Conservation (phyloP, 2,329 filamentous ascomycete species). For the Calonectria fujianensis region DNA sequence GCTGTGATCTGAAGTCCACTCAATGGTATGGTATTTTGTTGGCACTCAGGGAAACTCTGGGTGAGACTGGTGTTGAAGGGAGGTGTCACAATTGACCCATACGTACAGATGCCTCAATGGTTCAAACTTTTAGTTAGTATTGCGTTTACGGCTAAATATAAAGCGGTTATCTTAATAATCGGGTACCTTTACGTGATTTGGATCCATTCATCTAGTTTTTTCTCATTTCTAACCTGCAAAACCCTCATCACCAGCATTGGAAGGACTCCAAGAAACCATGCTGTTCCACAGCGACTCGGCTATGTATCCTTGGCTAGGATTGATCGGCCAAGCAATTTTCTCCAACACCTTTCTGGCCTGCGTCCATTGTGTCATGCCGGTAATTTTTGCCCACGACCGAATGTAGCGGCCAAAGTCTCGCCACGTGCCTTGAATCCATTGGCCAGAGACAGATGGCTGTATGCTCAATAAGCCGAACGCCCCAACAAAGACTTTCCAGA, state of each 20-base stretch:
- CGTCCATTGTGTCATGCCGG: conserved; percentile 2
- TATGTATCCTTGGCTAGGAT: background rate
- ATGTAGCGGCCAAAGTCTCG: conserved; percentile 6
- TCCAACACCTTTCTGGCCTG: background rate
- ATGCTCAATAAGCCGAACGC: background rate
- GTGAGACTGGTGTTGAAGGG: no score
- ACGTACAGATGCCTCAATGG: no score
- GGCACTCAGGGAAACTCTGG: no score
- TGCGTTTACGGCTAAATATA: no score
- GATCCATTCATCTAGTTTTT: background rate
- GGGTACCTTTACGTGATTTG: background rate
- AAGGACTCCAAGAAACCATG: background rate
- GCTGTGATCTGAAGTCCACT: no score
- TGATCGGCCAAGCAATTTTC: conserved; percentile 15
- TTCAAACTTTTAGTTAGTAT: no score
- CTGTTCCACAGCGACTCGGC: conserved; percentile 24
- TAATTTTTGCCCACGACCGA: conserved; percentile 1
- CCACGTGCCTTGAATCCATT: background rate
- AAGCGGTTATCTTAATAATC: no score
- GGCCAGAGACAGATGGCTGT: background rate
- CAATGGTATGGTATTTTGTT: no score
- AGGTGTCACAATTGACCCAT: no score
- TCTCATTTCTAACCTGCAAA: background rate
- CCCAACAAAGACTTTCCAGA: conserved; percentile 23
- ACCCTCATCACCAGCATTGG: background rate